A percentile compares a stretch with the other conserved stretches of the same genome.
These are phyloP conservation scores for Backusella mclennaniae DNA, from an alignment of 192 early-diverging fungal genomes.

Conservation along the genomic window DNA sequence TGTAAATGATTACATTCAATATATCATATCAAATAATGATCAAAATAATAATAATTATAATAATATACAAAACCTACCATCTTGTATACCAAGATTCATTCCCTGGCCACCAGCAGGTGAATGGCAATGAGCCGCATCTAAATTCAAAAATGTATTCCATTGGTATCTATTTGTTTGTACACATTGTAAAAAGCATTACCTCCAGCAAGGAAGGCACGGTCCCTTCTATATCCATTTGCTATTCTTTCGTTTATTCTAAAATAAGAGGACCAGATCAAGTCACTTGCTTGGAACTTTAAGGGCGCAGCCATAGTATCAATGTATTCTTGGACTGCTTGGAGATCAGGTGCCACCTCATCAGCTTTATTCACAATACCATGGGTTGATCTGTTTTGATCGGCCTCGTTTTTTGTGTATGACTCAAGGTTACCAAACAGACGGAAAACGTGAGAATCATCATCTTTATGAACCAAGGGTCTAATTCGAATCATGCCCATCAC, in stretches of 20 bases:
- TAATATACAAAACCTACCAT: conserved; percentile 23
- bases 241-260: conserved; percentile 38
- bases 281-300: neutral
- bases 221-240: conserved; percentile 31
- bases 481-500: conserved; percentile 6
- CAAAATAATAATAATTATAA: too few relatives aligned
- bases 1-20: neutral
- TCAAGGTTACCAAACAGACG: conserved; percentile 11
- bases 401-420: neutral
- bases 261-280: conserved; percentile 21
- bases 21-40: neutral
- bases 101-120: conserved; percentile 40
- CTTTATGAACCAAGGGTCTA: neutral
- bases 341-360: neutral
- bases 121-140: conserved; percentile 42
- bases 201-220: conserved; percentile 30
- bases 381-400: neutral
- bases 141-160: neutral
- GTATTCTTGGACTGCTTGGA: conserved; percentile 14
- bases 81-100: conserved; percentile 46
- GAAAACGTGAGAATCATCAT: neutral
- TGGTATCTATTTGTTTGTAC: neutral
- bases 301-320: neutral
- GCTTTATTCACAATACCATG: conserved; percentile 14
- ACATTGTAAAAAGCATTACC: conserved; percentile 10